Base-by-base conservation (phyloP, 306 rosid species). In the Dalbergia oliveri region DNA sequence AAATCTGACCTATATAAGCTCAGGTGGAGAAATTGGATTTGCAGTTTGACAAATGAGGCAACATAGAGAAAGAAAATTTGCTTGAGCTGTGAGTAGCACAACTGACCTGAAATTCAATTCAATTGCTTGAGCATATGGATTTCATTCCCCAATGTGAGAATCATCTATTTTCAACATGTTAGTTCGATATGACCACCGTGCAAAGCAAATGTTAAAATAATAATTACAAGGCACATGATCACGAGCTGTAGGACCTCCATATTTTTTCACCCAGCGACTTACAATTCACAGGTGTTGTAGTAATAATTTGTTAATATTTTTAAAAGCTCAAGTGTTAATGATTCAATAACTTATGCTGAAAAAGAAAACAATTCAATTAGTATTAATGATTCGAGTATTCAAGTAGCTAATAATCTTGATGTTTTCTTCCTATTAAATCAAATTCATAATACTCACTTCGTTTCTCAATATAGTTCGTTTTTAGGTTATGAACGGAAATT, bases 61-160 rank as follows among this genome's bases (percentile, higher is more conserved):
- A 77, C 62, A 72, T 49, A 39, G 34, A 18, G 61, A 66, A 62
- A 47, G 61, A 72, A 78, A 79, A 75, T 60, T 67, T 71, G 62
- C 58, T 50, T 65, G 31, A 50, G 51, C 49, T 64, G 39, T 63
- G 43, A 9, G 34, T 4, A 9, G 23, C 45, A 59, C 57, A 71
- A 69, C 81, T 69, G 83, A 59, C 71, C 85, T 69, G 45, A 79
- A 81, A 72, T 83, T 85, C 47, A 79, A 11, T 61, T 57, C 81
- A 82, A 86, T 82, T 78, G 82, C 85, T 76, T 77, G 76, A 59
- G 76, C 78, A 76, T 69, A 67, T 71, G 75, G 63, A 57, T 75
- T 84, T 85, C 80, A 81, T 72, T 85, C 84, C 71, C 87, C 90
- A 74, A 79, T 77, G 87, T 68, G 70, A 60, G 15, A 19, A 64